Evolutionary conservation across 2,329 filamentous ascomycete genomes (phyloP).

Genomic region (Boeremia exigua): DNA sequence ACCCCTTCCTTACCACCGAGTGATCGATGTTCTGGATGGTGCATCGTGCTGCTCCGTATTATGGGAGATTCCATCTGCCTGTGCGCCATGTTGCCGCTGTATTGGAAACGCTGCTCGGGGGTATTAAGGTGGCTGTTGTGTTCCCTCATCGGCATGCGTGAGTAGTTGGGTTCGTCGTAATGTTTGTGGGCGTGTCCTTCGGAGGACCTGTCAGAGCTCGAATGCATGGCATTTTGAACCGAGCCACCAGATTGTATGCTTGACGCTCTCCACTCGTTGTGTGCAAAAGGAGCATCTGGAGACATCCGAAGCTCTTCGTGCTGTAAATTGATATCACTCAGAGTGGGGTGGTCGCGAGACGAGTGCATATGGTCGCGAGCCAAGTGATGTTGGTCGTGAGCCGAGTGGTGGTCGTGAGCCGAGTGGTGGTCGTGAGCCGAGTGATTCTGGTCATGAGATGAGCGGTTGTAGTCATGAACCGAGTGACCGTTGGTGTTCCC

Average conservation of each 20-base stretch:
- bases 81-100: not conserved
- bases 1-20: slow-evolving; percentile 44
- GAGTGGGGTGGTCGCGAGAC: not conserved
- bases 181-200: not conserved
- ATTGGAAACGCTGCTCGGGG: not conserved
- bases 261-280: slow-evolving; percentile 35
- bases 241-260: slow-evolving; percentile 36
- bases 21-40: not conserved
- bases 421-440: slow-evolving; percentile 8
- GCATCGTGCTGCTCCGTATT: not conserved
- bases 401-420: slow-evolving; percentile 23
- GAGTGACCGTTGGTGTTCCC: too few relatives aligned
- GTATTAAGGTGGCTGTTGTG: not conserved
- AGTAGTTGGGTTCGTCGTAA: slow-evolving; percentile 29
- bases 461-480: too few relatives aligned
- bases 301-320: slow-evolving; percentile 21
- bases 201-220: slow-evolving; percentile 18
- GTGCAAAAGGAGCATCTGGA: slow-evolving; percentile 24
- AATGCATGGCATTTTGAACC: slow-evolving; percentile 33
- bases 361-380: not conserved
- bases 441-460: too few relatives aligned
- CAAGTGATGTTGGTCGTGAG: slow-evolving; percentile 9
- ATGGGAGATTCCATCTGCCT: not conserved
- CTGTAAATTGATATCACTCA: slow-evolving; percentile 8
- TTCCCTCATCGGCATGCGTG: not conserved